Evolutionary conservation across 2,329 filamentous ascomycete species (phyloP).

Genomic region (Orbilia oligospora): DNA sequence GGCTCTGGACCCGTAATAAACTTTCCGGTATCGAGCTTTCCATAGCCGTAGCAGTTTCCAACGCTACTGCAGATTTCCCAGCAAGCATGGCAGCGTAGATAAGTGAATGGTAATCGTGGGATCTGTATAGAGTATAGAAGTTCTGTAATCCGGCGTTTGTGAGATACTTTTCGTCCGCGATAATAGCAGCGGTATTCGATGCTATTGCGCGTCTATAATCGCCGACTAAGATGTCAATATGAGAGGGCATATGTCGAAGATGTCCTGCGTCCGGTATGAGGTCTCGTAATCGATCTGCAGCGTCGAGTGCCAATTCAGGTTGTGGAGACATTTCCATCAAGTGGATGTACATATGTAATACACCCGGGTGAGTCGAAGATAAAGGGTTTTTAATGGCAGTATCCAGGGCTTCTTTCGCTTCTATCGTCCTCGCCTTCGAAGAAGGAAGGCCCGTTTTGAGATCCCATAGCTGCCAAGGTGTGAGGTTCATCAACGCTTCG

Average conservation of each 20-base stretch:
- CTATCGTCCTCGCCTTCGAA: constrained; percentile 72
- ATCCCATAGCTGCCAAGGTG: constrained; percentile 77
- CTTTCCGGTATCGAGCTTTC: constrained; percentile 76
- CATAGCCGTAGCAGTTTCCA: constrained; percentile 74
- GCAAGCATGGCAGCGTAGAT: constrained; percentile 85
- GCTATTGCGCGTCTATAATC: constrained; percentile 78
- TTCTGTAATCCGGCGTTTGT: constrained; percentile 74
- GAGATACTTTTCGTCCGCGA: constrained; percentile 78
- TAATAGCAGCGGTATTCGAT: constrained; percentile 77
- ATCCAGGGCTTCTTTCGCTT: constrained; percentile 75
- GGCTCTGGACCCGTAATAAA: constrained; percentile 75
- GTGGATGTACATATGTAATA: constrained; percentile 83
- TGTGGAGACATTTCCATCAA: constrained; percentile 81
- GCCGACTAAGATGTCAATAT: constrained; percentile 81
- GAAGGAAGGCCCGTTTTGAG: constrained; percentile 73
- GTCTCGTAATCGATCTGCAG: constrained; percentile 75
- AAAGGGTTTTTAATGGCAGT: constrained; percentile 70
- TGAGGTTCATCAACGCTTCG: constrained; percentile 77
- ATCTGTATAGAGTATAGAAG: constrained; percentile 83
- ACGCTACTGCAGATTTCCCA: constrained; percentile 74
- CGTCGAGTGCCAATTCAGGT: constrained; percentile 75
- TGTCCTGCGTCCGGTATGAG: constrained; percentile 80
- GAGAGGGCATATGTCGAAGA: constrained; percentile 82
- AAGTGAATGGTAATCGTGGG: constrained; percentile 81
- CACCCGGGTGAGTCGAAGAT: constrained; percentile 75